Base-by-base conservation (phyloP, 2,329 filamentous ascomycete genomes). In the Biscogniauxia marginata region DNA sequence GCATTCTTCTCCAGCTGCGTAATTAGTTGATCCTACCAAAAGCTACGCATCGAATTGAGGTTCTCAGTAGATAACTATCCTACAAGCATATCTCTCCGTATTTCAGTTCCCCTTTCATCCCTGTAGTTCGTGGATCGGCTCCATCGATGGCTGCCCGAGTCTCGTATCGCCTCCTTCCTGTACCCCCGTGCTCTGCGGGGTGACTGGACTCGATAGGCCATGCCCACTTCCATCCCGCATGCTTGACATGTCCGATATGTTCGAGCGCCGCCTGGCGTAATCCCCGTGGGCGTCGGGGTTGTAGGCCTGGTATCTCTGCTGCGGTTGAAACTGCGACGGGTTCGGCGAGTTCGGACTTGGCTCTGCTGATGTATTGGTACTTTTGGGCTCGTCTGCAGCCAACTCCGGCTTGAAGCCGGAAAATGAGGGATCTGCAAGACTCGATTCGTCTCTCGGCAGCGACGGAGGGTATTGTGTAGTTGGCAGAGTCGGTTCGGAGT, bases 391-490 rank as follows among this genome's bases (percentile, higher is more conserved):
- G 20, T 65, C 52, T n/a, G 63, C 63, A 0, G 63, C 46, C 16
- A 66, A 56, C 20, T 65, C 64, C 3, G 58, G 50, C 25, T 58
- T 63, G 56, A 56, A 62, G 13, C 51, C 48, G 1, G 55, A 22
- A 24, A 52, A 52, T 2, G 53, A 50, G 4, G 50, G 21, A 23
- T 20, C 46, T 23, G 24, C 46, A 7, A 49, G 50, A 43, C 34
- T 44, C 7, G 24, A 19, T 50, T 44, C 34, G 25, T 46, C 34
- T n/a, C 18, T 20, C 18, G 46, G 22, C 6, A 46, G 19, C 7
- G 23, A 43, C 23, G 30, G 52, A 50, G 6, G 44, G 46, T n/a
- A 49, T 30, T n/a, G 46, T 13, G 11, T 46, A 23, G 21, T 55
- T 34, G 25, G 24, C 34, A 20, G 23, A 7, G 21, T 23, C 22